Conservation (phyloP, 1,284 basidiomycete genomes). For the Ustilago shanxiensis region DNA sequence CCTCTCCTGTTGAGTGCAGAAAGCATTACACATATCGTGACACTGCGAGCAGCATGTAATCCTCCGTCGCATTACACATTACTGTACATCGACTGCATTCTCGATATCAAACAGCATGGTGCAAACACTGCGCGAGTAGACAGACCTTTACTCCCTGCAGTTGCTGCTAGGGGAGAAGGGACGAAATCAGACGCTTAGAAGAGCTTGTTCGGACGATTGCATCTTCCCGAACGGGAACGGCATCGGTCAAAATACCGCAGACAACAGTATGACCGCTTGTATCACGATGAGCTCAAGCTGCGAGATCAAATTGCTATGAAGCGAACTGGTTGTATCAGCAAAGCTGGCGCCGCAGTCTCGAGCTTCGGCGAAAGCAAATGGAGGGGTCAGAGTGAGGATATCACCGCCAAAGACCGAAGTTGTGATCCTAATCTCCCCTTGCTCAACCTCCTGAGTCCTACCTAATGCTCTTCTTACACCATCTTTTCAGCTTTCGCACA, state of each 20-base stretch:
- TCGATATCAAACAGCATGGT: too few relatives aligned
- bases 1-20: too few relatives aligned
- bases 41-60: conserved; percentile 6
- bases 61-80: too few relatives aligned
- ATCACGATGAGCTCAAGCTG: not conserved
- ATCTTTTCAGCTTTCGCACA: not conserved
- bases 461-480: not conserved
- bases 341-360: not conserved
- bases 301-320: not conserved
- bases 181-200: too few relatives aligned
- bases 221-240: too few relatives aligned
- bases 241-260: too few relatives aligned
- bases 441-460: not conserved
- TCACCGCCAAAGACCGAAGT: conserved; percentile 24
- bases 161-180: too few relatives aligned
- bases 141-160: too few relatives aligned
- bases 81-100: too few relatives aligned
- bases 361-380: not conserved
- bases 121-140: too few relatives aligned
- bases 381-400: not conserved
- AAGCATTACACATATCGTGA: not conserved
- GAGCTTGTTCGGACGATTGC: too few relatives aligned
- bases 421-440: not conserved
- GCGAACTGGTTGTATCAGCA: conserved; percentile 1
- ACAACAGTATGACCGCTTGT: too few relatives aligned